Conservation (phyloP, 768 basidiomycete genomes). For the Suillus fuscotomentosus region DNA sequence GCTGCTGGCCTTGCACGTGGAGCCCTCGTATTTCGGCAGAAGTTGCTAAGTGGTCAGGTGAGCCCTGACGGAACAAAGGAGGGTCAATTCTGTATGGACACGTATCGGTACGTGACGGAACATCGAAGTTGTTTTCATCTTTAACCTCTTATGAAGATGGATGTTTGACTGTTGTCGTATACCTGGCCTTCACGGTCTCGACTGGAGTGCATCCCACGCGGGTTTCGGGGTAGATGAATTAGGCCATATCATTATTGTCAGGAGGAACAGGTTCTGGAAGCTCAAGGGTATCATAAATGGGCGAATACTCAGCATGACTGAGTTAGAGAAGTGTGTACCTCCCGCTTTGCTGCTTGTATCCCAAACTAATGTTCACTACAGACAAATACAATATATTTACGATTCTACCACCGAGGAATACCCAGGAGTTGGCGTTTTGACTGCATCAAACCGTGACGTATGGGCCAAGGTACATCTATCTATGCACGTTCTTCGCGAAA, state of each 20-base stretch:
- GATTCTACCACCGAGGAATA: slow-evolving; percentile 60
- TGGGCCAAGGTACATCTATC: slow-evolving; percentile 74
- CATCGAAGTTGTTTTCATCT: neutral
- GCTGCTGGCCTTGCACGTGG: slow-evolving; percentile 72
- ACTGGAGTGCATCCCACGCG: slow-evolving; percentile 76
- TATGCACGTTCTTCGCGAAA: neutral
- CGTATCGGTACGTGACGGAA: slow-evolving; percentile 55
- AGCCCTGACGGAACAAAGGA: slow-evolving; percentile 67
- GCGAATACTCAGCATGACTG: slow-evolving; percentile 57
- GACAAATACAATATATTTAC: slow-evolving; percentile 73
- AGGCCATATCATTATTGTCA: slow-evolving; percentile 83
- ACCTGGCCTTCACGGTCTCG: slow-evolving; percentile 68
- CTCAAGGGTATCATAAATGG: slow-evolving; percentile 59
- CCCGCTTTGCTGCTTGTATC: neutral
- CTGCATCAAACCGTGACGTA: slow-evolving; percentile 76
- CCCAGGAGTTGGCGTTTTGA: slow-evolving; percentile 75
- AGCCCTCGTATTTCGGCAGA: slow-evolving; percentile 71
- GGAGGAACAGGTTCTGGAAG: slow-evolving; percentile 85
- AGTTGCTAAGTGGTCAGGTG: slow-evolving; percentile 64
- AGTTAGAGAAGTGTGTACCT: slow-evolving; percentile 57
- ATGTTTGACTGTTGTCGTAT: slow-evolving; percentile 91
- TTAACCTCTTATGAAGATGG: slow-evolving; percentile 50
- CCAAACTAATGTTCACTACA: slow-evolving; percentile 29
- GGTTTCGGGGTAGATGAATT: slow-evolving; percentile 44
- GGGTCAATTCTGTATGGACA: slow-evolving; percentile 81